Conservation (phyloP, 2,329 filamentous ascomycete genomes). For the Claviceps pazoutovae region DNA sequence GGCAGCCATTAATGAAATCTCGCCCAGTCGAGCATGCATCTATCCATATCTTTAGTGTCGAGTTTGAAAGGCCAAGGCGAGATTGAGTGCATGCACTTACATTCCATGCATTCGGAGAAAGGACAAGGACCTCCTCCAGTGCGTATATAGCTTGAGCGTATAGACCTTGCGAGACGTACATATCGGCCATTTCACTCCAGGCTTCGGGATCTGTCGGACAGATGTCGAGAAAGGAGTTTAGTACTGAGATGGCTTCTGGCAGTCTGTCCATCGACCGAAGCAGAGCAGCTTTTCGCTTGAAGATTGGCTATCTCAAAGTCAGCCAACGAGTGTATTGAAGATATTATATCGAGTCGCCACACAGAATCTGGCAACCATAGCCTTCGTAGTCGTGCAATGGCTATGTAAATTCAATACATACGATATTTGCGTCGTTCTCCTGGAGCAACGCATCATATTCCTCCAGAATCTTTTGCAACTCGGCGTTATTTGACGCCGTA, state of each 20-base stretch:
- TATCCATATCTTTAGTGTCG: slow-evolving; percentile 22
- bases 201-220: slow-evolving; percentile 83
- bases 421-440: slow-evolving; percentile 66
- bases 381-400: no score
- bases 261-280: slow-evolving; percentile 58
- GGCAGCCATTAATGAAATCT: slow-evolving; percentile 62
- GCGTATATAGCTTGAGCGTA: slow-evolving; percentile 76
- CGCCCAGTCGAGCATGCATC: slow-evolving; percentile 78
- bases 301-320: slow-evolving; percentile 48
- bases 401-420: slow-evolving; percentile 25
- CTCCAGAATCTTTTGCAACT: slow-evolving; percentile 55
- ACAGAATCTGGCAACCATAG: no score
- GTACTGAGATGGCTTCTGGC: slow-evolving; percentile 57
- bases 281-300: slow-evolving; percentile 72
- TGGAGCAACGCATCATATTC: slow-evolving; percentile 65
- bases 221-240: slow-evolving; percentile 65
- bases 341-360: no score
- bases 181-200: slow-evolving; percentile 81
- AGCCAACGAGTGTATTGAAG: slow-evolving; percentile 6
- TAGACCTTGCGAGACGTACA: slow-evolving; percentile 69
- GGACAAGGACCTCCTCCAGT: slow-evolving; percentile 76
- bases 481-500: slow-evolving; percentile 49
- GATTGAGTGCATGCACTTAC: slow-evolving; percentile 33
- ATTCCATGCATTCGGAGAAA: slow-evolving; percentile 91
- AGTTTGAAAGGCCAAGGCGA: not conserved